A percentile compares a stretch with the other conserved stretches of the same genome.
phyloP scores from a whole-genome alignment of 2,329 filamentous ascomycete genomes.

The Bipolaris bicolor region DNA sequence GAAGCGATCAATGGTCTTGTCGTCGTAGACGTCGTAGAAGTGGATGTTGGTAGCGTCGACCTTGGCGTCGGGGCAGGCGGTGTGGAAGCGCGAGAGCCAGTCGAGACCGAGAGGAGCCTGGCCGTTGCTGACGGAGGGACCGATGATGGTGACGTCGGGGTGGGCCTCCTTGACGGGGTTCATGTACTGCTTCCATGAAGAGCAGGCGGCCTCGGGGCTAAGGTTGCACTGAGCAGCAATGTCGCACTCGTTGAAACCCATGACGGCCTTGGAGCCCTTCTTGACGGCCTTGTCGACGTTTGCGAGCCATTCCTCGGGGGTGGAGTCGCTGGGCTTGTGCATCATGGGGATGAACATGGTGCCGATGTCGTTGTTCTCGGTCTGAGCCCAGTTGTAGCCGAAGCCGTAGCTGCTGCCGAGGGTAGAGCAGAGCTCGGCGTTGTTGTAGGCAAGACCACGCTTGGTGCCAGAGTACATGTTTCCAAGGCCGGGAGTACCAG shows the following conservation, averaged over 20 bases:
- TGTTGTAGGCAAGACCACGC: slow-evolving; percentile 74
- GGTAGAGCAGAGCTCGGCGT: slow-evolving; percentile 57
- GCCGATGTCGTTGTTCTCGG: slow-evolving; percentile 48
- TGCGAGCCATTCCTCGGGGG: slow-evolving; percentile 35
- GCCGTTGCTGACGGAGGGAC: slow-evolving; percentile 44
- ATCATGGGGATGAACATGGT: slow-evolving; percentile 67
- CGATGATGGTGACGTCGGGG: slow-evolving; percentile 42
- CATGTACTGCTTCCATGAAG: slow-evolving; percentile 42
- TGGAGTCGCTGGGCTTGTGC: slow-evolving; percentile 34
- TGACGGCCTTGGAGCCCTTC: slow-evolving; percentile 43
- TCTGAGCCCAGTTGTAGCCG: slow-evolving; percentile 71
- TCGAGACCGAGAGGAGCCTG: slow-evolving; percentile 32
- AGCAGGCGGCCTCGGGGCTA: slow-evolving; percentile 39
- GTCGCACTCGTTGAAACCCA: slow-evolving; percentile 52
- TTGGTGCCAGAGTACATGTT: slow-evolving; percentile 54
- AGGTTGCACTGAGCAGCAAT: slow-evolving; percentile 43
- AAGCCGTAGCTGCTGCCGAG: slow-evolving; percentile 63
- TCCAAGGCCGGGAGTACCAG: slow-evolving; percentile 25
- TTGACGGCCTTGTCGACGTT: slow-evolving; percentile 51
- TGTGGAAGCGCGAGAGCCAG: slow-evolving; percentile 44
- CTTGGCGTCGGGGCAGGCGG: slow-evolving; percentile 42
- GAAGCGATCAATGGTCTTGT: slow-evolving; percentile 43
- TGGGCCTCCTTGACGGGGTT: slow-evolving; percentile 37
- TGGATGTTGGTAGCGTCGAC: slow-evolving; percentile 49
- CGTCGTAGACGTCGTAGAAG: slow-evolving; percentile 47